Evolutionary conservation across 2,329 filamentous ascomycete genomes (phyloP).

Genomic region (Metarhizium album): DNA sequence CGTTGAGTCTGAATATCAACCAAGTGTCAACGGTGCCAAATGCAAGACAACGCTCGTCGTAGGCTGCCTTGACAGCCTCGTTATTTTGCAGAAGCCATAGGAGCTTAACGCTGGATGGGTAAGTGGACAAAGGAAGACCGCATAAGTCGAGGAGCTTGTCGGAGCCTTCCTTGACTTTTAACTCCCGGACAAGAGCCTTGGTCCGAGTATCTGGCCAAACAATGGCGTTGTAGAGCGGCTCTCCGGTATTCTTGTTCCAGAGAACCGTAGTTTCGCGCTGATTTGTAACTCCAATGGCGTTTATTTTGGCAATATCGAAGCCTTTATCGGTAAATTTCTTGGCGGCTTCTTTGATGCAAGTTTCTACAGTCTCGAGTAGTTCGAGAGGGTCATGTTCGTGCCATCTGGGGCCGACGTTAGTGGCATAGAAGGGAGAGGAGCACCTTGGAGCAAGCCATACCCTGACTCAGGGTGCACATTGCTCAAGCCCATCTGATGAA

Average conservation of each 20-base stretch:
- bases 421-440: background rate
- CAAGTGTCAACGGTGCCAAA: slow-evolving; percentile 87
- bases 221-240: slow-evolving; percentile 74
- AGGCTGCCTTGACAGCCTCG: slow-evolving; percentile 57
- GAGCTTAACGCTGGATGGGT: slow-evolving; percentile 78
- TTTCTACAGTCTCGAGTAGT: slow-evolving; percentile 62
- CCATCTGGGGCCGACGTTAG: slow-evolving; percentile 46
- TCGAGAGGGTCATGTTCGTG: slow-evolving; percentile 80
- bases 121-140: slow-evolving; percentile 77
- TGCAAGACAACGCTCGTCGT: slow-evolving; percentile 63
- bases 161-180: slow-evolving; percentile 57
- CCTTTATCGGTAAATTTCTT: slow-evolving; percentile 61
- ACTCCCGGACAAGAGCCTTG: slow-evolving; percentile 57
- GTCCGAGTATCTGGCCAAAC: slow-evolving; percentile 88
- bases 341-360: slow-evolving; percentile 68
- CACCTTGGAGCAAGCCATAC: slow-evolving; percentile 30
- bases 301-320: slow-evolving; percentile 57
- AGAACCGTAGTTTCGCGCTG: slow-evolving; percentile 82
- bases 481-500: slow-evolving; percentile 77
- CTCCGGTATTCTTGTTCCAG: slow-evolving; percentile 72
- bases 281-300: slow-evolving; percentile 76
- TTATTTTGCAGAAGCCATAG: slow-evolving; percentile 71
- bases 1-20: slow-evolving; percentile 78
- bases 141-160: slow-evolving; percentile 61
- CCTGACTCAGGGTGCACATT: slow-evolving; percentile 79